Evolutionary conservation across 306 rosid species (phyloP).

Genomic region (Acacia confusa): DNA sequence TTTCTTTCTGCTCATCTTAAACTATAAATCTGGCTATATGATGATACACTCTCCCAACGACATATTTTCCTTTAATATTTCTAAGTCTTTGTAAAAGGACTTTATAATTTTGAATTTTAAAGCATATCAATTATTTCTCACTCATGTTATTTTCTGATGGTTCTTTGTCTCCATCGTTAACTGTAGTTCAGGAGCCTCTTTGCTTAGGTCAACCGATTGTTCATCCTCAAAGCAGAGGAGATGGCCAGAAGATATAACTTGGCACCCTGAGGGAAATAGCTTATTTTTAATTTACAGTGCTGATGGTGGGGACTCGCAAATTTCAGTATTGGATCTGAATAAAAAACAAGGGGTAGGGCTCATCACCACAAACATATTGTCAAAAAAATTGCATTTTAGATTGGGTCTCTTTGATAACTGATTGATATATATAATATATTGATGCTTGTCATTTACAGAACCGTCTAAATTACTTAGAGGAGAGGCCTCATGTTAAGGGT

Average conservation of each 20-base stretch:
- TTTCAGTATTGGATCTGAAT: slow-evolving; percentile 59
- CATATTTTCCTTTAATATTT: background rate
- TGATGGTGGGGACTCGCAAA: slow-evolving; percentile 70
- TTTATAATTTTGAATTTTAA: background rate
- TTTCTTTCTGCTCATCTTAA: background rate
- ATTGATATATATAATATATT: slow-evolving; percentile 9
- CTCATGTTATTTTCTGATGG: background rate
- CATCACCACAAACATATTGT: background rate
- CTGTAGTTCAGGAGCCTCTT: slow-evolving; percentile 62
- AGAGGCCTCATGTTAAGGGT: slow-evolving; percentile 79
- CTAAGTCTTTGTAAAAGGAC: background rate
- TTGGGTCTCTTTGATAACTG: background rate
- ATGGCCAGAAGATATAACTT: slow-evolving; percentile 73
- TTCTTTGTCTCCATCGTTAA: background rate
- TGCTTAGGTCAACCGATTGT: slow-evolving; percentile 55
- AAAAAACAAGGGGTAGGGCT: slow-evolving; percentile 57
- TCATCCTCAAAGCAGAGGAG: slow-evolving; percentile 60
- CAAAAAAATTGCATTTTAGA: background rate
- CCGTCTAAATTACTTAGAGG: slow-evolving; percentile 60
- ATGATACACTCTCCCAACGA: background rate
- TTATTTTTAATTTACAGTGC: slow-evolving; percentile 64
- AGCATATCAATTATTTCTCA: background rate
- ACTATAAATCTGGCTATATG: background rate
- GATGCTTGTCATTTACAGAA: slow-evolving; percentile 49
- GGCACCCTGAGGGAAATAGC: slow-evolving; percentile 67